phyloP scores from a whole-genome alignment of 164 flowering plant species.

The Stephania japonica region DNA sequence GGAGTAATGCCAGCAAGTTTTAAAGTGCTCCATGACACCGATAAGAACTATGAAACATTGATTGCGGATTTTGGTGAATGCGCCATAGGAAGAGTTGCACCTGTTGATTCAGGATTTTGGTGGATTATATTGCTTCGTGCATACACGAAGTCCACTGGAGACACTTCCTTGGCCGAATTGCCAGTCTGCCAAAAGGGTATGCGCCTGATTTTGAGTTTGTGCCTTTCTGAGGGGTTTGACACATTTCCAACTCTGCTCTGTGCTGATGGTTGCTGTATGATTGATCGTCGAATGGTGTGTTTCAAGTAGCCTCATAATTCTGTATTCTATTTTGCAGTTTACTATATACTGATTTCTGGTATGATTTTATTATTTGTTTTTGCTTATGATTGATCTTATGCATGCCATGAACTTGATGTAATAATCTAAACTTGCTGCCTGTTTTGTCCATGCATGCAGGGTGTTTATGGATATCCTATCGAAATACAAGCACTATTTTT shows the following conservation, averaged over 20 bases:
- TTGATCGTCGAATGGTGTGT: background rate
- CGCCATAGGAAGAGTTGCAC: slow-evolving; percentile 91
- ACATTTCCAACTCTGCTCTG: background rate
- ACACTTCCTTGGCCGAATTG: background rate
- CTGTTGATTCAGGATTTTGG: slow-evolving; percentile 66
- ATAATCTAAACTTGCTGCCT: too few species aligned
- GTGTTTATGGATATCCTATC: slow-evolving; percentile 2
- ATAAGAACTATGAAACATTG: slow-evolving; percentile 53
- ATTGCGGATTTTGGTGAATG: slow-evolving; percentile 84
- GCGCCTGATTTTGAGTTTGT: slow-evolving; percentile 2
- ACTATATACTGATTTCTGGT: background rate
- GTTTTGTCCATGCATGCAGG: too few species aligned
- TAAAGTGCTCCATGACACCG: slow-evolving; percentile 72
- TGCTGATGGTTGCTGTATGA: background rate
- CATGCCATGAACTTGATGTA: too few species aligned
- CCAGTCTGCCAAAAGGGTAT: background rate
- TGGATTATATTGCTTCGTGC: slow-evolving; percentile 3
- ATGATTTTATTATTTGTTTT: background rate
- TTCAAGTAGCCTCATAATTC: background rate
- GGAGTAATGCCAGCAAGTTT: slow-evolving; percentile 96
- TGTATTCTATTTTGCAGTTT: background rate
- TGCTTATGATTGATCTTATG: too few species aligned
- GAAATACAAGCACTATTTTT: slow-evolving; percentile 2
- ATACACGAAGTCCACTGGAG: background rate
- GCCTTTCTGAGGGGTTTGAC: background rate